Conservation (phyloP, 305 asterid genomes). For the Plantago coronopus region DNA sequence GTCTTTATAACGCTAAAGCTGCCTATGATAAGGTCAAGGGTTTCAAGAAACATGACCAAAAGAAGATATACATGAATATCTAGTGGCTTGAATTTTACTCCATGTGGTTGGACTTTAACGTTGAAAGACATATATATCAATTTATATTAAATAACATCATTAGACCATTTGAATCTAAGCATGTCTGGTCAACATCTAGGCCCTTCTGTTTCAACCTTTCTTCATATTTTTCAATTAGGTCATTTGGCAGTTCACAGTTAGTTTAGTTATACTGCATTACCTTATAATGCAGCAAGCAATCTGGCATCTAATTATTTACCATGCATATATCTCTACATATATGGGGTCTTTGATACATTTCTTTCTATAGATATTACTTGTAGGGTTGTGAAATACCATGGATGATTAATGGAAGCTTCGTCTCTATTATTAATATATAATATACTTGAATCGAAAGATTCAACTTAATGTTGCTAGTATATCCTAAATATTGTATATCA, state of each 20-base stretch:
- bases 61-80: slow-evolving; percentile 19
- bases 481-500: background rate
- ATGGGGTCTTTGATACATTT: slow-evolving; percentile 20
- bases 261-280: slow-evolving; percentile 8
- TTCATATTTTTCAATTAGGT: slow-evolving; percentile 1
- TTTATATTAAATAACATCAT: background rate
- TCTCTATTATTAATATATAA: too few relatives aligned
- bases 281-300: slow-evolving; percentile 18
- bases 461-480: slow-evolving; percentile 2
- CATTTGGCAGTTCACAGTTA: background rate
- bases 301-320: background rate
- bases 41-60: background rate
- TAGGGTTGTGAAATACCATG: background rate
- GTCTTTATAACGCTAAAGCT: background rate
- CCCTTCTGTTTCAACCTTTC: background rate
- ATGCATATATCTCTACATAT: background rate
- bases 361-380: too few relatives aligned
- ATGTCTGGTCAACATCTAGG: background rate
- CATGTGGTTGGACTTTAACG: background rate
- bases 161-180: background rate
- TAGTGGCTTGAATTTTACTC: slow-evolving; percentile 8
- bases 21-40: background rate
- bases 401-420: background rate
- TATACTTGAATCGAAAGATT: slow-evolving; percentile 17
- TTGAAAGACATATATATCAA: slow-evolving; percentile 15